Evolutionary conservation across 371 early-diverging fungal species (phyloP).

Genomic region (Mucor lusitanicus): DNA sequence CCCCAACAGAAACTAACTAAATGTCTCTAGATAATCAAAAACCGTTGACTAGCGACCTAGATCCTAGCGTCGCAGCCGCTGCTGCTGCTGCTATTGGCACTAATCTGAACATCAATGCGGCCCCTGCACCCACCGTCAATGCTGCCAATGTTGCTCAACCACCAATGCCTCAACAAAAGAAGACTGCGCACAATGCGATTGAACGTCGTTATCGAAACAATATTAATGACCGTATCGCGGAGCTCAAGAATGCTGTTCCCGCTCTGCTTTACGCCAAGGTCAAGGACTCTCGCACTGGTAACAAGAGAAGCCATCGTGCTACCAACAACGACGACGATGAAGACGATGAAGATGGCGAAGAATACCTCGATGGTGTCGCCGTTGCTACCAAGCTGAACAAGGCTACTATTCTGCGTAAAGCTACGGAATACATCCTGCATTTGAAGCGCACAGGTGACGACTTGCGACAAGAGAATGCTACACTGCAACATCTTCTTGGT

Average conservation of each 20-base stretch:
- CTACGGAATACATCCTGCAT: conserved; percentile 86
- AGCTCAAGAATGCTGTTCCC: conserved; percentile 83
- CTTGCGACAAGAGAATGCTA: conserved; percentile 51
- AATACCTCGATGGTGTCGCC: conserved; percentile 62
- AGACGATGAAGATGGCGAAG: conserved; percentile 52
- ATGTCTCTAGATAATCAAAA: not conserved
- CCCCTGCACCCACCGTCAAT: not conserved
- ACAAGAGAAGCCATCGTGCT: conserved; percentile 8
- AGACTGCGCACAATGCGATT: conserved; percentile 92
- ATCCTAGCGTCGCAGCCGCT: not conserved
- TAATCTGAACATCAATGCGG: not conserved
- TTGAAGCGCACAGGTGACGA: conserved; percentile 60
- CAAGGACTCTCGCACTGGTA: conserved; percentile 29
- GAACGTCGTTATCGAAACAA: conserved; percentile 95
- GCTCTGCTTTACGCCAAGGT: conserved; percentile 70
- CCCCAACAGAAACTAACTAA: not conserved
- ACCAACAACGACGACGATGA: conserved; percentile 31
- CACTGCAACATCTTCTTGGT: conserved; percentile 51
- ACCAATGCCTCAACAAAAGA: conserved; percentile 68
- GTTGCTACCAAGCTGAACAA: conserved; percentile 86
- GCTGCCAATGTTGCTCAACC: not conserved
- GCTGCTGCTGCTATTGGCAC: not conserved
- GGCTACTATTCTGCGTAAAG: conserved; percentile 85
- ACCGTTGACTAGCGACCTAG: not conserved
- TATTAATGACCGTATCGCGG: conserved; percentile 90